phyloP scores from a whole-genome alignment of 225 moss, liverwort and hornwort species.

The Antitrichia curtipendula region DNA sequence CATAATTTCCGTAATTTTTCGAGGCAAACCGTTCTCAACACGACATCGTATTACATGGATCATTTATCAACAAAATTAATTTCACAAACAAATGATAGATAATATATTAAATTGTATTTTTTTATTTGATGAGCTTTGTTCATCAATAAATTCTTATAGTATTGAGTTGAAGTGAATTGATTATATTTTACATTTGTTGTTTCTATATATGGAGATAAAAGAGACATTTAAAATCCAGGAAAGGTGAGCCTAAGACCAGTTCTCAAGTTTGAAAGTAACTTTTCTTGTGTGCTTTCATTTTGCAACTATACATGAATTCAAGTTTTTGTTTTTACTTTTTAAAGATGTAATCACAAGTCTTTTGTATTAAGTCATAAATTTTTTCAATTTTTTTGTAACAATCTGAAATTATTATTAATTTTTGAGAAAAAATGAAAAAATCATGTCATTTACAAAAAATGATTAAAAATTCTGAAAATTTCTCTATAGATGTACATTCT shows the following conservation, averaged over 20 bases:
- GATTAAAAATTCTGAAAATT: fast-evolving
- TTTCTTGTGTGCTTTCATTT: background rate
- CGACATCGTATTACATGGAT: no score
- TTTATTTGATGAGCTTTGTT: background rate
- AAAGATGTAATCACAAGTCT: background rate
- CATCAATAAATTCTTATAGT: no score
- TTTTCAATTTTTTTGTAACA: background rate
- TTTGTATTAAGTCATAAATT: fast-evolving
- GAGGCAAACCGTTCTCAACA: no score
- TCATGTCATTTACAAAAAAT: background rate
- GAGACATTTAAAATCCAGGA: fast-evolving
- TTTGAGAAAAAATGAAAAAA: background rate
- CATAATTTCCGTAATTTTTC: no score
- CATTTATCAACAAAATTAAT: background rate
- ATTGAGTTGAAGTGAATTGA: no score
- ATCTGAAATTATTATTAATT: background rate
- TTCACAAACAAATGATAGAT: background rate
- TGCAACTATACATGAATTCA: background rate
- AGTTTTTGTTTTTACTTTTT: no score
- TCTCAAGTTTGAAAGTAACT: background rate
- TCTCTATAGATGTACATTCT: fast-evolving
- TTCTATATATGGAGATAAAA: background rate
- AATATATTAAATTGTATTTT: background rate
- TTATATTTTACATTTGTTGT: background rate
- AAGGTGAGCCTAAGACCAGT: fast-evolving